Conservation (phyloP, 1,139 yeast species). For the Saccharomycopsis hybrid region DNA sequence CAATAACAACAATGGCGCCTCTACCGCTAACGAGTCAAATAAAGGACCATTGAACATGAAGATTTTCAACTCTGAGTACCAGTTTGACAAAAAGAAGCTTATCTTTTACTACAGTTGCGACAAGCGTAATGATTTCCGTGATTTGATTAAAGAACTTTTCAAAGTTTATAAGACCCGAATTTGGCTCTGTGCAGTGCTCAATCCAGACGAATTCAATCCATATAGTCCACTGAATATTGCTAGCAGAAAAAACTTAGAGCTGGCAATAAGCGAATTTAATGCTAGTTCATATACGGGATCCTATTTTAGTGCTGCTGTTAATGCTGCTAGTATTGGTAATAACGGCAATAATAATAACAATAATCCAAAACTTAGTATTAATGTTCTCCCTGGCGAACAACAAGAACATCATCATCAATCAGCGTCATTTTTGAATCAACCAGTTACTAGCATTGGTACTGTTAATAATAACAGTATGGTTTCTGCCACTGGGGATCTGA, state of each 20-base stretch:
- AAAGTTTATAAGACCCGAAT: constrained; percentile 92
- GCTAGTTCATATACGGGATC: background rate
- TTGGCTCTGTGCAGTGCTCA: constrained; percentile 86
- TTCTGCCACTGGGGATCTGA: no score
- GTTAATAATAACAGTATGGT: no score
- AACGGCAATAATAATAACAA: background rate
- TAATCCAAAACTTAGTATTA: no score
- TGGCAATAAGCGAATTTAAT: background rate
- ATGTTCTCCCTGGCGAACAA: no score
- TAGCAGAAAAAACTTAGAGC: constrained; percentile 13
- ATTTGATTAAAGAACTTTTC: constrained; percentile 83
- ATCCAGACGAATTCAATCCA: constrained; percentile 21
- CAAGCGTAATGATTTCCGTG: constrained; percentile 86
- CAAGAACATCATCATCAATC: no score
- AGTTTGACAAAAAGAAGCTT: constrained; percentile 87
- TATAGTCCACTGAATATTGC: constrained; percentile 11
- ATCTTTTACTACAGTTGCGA: constrained; percentile 73
- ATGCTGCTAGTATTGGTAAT: background rate
- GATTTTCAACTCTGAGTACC: constrained; percentile 78
- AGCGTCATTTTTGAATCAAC: no score
- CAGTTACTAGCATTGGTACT: no score
- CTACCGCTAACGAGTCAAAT: constrained; percentile 19
- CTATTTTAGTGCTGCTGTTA: background rate
- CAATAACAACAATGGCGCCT: background rate
- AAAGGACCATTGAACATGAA: constrained; percentile 32